These are phyloP conservation scores for Hypoxylon sp. DNA, from an alignment of 2,329 filamentous ascomycete genomes.

Conservation along the genomic window DNA sequence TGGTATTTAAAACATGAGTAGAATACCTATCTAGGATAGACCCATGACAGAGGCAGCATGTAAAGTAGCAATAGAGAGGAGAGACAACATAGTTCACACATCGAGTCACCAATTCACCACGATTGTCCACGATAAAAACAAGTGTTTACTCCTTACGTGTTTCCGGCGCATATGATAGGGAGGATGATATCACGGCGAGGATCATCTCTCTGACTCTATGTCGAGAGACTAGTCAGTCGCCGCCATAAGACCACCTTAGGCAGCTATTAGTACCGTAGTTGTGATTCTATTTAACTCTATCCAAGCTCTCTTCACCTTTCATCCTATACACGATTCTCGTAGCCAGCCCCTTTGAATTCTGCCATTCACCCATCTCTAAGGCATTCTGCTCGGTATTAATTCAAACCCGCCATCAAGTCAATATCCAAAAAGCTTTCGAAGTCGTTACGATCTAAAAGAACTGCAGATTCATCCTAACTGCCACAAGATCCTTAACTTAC, in stretches of 20 bases:
- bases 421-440: background rate
- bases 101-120: background rate
- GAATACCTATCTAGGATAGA: background rate
- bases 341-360: background rate
- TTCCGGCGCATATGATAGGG: background rate
- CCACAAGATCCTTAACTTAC: constrained; percentile 1
- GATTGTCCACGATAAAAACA: background rate
- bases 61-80: background rate
- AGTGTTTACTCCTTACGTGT: background rate
- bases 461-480: background rate
- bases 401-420: background rate
- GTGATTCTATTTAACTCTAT: background rate
- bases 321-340: background rate
- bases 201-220: background rate
- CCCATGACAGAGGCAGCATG: background rate
- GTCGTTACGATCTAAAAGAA: background rate
- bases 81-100: background rate
- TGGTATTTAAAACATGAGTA: background rate
- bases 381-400: background rate
- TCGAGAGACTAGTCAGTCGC: background rate
- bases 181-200: background rate
- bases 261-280: background rate
- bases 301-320: background rate
- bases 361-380: background rate
- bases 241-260: background rate